phyloP scores from a whole-genome alignment of 345 rosid species.

The Brassica napus region Da-Ae NC_063452.1:31947001-31947500 shows the following conservation, averaged over 20 bases:
- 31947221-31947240: conserved; percentile 92
- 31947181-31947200: conserved; percentile 91
- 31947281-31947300: conserved; percentile 92
- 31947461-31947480: conserved; percentile 89
- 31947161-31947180: conserved; percentile 95
- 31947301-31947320: conserved; percentile 92
- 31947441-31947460: conserved; percentile 79
- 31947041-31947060: conserved; percentile 95
- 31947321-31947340: conserved; percentile 90
- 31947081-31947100: conserved; percentile 99
- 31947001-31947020: conserved; percentile 99
- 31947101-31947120: conserved; percentile 99
- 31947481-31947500: conserved; percentile 98
- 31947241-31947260: conserved; percentile 94
- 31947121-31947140: conserved; percentile 98
- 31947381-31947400: conserved; percentile 94
- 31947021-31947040: conserved; percentile 95
- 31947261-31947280: conserved; percentile 86
- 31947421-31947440: conserved; percentile 85
- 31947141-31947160: conserved; percentile 84
- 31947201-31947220: conserved; percentile 92
- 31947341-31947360: conserved; percentile 96
- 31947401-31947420: conserved; percentile 97
- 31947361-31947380: conserved; percentile 96
- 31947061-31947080: conserved; percentile 95